phyloP scores from a whole-genome alignment of 2,329 filamentous ascomycete genomes.

The Beauveria bassiana region DNA sequence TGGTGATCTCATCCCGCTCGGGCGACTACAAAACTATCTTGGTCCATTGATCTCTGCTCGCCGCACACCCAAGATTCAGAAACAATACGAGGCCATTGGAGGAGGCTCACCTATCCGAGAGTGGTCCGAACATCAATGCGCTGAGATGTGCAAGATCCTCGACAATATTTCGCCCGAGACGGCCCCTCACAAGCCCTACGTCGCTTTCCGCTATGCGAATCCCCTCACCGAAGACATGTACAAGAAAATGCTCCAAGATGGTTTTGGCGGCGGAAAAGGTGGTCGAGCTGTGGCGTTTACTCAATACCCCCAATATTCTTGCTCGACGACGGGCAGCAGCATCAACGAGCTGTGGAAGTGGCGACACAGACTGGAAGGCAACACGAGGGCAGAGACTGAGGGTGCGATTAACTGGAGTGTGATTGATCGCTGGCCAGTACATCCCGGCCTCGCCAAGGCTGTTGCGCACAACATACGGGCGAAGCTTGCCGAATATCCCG shows the following conservation, averaged over 20 bases:
- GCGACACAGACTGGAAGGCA: slow-evolving; percentile 80
- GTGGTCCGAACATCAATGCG: slow-evolving; percentile 92
- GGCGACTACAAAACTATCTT: slow-evolving; percentile 81
- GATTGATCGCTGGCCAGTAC: slow-evolving; percentile 95
- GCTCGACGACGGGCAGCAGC: slow-evolving; percentile 92
- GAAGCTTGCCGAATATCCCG: slow-evolving; percentile 75
- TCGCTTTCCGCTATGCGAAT: slow-evolving; percentile 91
- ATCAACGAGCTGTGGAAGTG: slow-evolving; percentile 98
- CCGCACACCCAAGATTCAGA: slow-evolving; percentile 90
- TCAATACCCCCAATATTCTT: slow-evolving; percentile 97
- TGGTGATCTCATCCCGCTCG: slow-evolving; percentile 90
- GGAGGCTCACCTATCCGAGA: slow-evolving; percentile 97
- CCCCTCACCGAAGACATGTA: slow-evolving; percentile 96
- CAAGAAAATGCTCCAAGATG: slow-evolving; percentile 70
- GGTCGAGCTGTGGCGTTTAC: slow-evolving; percentile 94
- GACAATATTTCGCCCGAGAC: slow-evolving; percentile 87
- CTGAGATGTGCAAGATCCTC: slow-evolving; percentile 95
- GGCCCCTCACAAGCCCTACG: slow-evolving; percentile 93
- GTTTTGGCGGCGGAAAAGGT: slow-evolving; percentile 83
- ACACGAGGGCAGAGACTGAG: slow-evolving; percentile 45
- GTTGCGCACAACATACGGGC: slow-evolving; percentile 89
- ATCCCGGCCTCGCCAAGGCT: slow-evolving; percentile 80
- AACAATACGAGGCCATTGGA: slow-evolving; percentile 92
- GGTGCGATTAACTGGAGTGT: slow-evolving; percentile 91
- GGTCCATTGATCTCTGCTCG: slow-evolving; percentile 79